Evolutionary conservation across 805 yeast genomes (phyloP).

Genomic region (Maudiozyma pseudohumilis): DNA sequence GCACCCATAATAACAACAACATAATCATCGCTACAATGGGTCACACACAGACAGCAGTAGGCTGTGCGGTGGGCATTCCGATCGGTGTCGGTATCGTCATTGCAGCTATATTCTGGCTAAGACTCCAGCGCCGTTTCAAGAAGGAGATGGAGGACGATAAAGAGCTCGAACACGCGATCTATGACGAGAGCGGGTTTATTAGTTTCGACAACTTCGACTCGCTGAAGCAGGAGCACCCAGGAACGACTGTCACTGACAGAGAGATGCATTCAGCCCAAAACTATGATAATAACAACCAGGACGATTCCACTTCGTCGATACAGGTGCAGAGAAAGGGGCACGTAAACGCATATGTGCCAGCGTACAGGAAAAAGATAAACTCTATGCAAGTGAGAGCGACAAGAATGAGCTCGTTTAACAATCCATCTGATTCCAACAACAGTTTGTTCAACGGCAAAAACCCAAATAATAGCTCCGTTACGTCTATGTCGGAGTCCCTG

Average conservation of each 20-base stretch:
- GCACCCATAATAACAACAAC: too few relatives aligned
- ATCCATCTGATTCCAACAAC: background rate
- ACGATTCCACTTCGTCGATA: background rate
- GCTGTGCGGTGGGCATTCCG: constrained; percentile 47
- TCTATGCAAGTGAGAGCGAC: constrained; percentile 6
- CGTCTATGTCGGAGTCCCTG: constrained; percentile 1
- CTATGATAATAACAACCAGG: background rate
- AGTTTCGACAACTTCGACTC: constrained; percentile 18
- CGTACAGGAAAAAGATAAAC: constrained; percentile 30
- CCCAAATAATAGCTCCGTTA: constrained; percentile 1
- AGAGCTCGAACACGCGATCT: constrained; percentile 24
- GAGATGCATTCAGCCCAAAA: background rate
- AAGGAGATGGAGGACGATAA: constrained; percentile 32
- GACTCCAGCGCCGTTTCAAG: constrained; percentile 32
- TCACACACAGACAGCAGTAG: constrained; percentile 34
- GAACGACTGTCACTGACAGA: too few relatives aligned
- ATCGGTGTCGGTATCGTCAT: constrained; percentile 32
- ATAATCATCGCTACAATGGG: constrained; percentile 4
- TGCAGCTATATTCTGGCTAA: constrained; percentile 30
- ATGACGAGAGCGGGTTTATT: constrained; percentile 30
- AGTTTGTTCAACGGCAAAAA: background rate
- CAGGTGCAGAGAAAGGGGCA: background rate
- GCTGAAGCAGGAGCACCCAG: constrained; percentile 2
- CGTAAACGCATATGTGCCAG: constrained; percentile 28
- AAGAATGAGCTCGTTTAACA: background rate